Evolutionary conservation across 305 asterid genomes (phyloP).

Genomic region (Solanum hybrid): DNA sequence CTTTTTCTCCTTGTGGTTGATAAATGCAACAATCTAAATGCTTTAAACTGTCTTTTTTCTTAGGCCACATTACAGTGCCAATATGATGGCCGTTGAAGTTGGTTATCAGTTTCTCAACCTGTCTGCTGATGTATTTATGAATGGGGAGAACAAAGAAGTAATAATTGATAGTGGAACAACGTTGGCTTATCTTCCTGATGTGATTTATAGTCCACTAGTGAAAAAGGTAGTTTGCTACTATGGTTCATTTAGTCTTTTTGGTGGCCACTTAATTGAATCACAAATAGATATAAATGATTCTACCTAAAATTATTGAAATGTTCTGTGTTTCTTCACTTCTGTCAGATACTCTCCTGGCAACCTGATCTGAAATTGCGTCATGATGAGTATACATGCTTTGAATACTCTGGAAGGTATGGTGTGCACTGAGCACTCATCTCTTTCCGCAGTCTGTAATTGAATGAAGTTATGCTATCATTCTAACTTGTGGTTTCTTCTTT

Average conservation of each 20-base stretch:
- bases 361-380: slow-evolving; percentile 60
- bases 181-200: slow-evolving; percentile 86
- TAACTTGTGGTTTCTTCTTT: slow-evolving; percentile 4
- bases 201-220: slow-evolving; percentile 63
- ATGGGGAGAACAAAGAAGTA: slow-evolving; percentile 61
- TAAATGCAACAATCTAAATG: background rate
- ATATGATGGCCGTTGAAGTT: slow-evolving; percentile 82
- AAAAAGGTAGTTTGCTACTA: slow-evolving; percentile 39
- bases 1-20: background rate
- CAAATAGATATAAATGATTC: background rate
- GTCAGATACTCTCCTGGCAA: slow-evolving; percentile 83
- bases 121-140: slow-evolving; percentile 41
- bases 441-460: background rate
- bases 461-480: background rate
- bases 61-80: slow-evolving; percentile 95
- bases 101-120: slow-evolving; percentile 60
- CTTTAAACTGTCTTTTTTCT: background rate
- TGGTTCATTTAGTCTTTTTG: background rate
- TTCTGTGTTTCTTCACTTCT: slow-evolving; percentile 4
- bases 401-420: slow-evolving; percentile 78
- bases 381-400: slow-evolving; percentile 87
- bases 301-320: background rate
- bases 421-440: background rate
- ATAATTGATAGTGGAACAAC: slow-evolving; percentile 98
- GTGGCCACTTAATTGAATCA: background rate